Evolutionary conservation across 768 basidiomycete genomes (phyloP), one percentile per base, ranked within the genome.

Genomic region (Gautieria morchelliformis): DNA sequence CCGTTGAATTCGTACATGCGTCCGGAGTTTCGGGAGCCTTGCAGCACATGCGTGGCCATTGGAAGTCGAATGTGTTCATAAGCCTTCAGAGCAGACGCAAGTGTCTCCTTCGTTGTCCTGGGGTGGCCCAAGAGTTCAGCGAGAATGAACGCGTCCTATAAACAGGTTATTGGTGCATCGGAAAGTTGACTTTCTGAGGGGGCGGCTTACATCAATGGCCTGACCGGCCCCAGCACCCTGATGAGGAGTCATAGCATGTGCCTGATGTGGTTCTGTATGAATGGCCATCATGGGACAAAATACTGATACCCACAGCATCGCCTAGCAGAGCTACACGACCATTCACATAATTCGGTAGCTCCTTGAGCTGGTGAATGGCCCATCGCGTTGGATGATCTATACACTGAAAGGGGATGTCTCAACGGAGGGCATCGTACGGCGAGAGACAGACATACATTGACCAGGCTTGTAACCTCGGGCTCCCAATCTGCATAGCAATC

Each of bases 211-310:
- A 78, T 83, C 81, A 55, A 82, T 74, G 6, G 80, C 80, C 60
- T 79, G 79, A 14, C 79, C 81, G 11, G 81, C 81, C 35, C 80
- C 80, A 9, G 80, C 76, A 30, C 80, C 81, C 67, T 79, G 76
- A 68, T 79, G 76, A 11, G 81, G 79, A 4, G 69, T 65, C 73
- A 77, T 78, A 0, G 78, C 79, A 62, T 82, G 80, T 8, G 79
- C 78, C 66, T 67, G 49, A 20, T 8, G 17, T n/a, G 24, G 19
- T 20, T n/a, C 32, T 56, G n/a, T 32, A 22, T n/a, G 11, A 47
- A 33, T 39, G 7, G 22, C 27, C 30, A 46, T 24, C 42, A 2
- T 58, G 8, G n/a, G 11, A 14, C 22, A 45, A 54, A 22, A 22
- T 20, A 42, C 33, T 45, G 12, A 15, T n/a, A 55, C 66, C 52